Conservation (phyloP, 2,329 filamentous ascomycete species). For the Fusarium pseudocircinatum region DNA sequence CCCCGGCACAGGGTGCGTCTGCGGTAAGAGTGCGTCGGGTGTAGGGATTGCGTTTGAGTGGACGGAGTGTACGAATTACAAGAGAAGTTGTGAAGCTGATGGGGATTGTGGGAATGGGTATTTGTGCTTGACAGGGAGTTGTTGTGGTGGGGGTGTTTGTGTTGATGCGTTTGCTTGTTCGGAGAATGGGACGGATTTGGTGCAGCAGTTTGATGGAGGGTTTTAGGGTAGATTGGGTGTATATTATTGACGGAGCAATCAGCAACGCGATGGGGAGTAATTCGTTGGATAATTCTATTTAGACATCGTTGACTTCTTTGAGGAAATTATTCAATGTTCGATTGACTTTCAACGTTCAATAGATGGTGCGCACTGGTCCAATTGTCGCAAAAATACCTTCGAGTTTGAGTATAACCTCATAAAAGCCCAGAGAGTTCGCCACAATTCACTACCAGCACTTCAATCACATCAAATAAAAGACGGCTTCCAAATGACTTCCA, state of each 20-base stretch:
- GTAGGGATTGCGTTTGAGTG: constrained; percentile 46
- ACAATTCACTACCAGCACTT: fast-evolving
- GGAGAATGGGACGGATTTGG: constrained; percentile 45
- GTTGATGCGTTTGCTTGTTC: constrained; percentile 51
- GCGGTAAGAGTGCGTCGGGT: constrained; percentile 44
- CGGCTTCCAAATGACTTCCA: too few species aligned
- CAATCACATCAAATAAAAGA: too few species aligned
- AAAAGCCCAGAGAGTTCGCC: fast-evolving
- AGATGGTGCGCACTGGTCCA: fast-evolving
- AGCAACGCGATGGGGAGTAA: not conserved
- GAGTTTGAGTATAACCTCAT: fast-evolving
- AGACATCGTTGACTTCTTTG: not conserved
- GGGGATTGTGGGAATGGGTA: constrained; percentile 39
- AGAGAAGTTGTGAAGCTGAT: constrained; percentile 42
- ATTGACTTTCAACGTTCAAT: not conserved
- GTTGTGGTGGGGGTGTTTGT: constrained; percentile 49
- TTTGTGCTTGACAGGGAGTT: constrained; percentile 49
- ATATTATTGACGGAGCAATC: not conserved
- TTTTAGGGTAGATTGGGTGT: not conserved
- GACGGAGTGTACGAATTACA: constrained; percentile 48
- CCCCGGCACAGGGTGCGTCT: constrained; percentile 47
- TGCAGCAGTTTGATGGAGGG: constrained; percentile 30
- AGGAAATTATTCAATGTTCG: fast-evolving
- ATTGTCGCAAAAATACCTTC: fast-evolving
- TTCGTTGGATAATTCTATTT: not conserved